phyloP scores from a whole-genome alignment of 331 rosid genomes.

The Rosa hybrid region DNA sequence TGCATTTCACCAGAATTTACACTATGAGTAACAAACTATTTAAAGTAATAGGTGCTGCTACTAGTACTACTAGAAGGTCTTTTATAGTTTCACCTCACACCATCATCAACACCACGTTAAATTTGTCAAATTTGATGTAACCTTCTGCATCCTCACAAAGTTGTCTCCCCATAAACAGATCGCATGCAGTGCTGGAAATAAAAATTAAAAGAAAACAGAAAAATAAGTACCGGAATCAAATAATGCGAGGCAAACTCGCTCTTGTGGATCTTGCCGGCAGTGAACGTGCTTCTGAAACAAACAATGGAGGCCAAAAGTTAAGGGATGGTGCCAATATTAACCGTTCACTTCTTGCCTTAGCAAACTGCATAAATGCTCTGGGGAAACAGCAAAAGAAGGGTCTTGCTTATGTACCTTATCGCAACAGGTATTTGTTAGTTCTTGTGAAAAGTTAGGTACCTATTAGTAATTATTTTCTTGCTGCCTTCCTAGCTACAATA shows the following conservation, averaged over 20 bases:
- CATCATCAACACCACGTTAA: background rate
- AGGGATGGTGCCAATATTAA: slow-evolving; percentile 74
- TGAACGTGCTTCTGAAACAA: slow-evolving; percentile 63
- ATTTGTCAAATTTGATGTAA: background rate
- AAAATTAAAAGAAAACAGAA: slow-evolving; percentile 55
- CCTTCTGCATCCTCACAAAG: background rate
- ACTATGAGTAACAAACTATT: too few relatives aligned
- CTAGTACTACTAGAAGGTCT: background rate
- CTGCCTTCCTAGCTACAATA: slow-evolving; percentile 15
- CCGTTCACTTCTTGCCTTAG: slow-evolving; percentile 69
- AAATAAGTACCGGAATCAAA: slow-evolving; percentile 56
- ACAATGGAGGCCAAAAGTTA: slow-evolving; percentile 55
- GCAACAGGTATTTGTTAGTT: slow-evolving; percentile 49
- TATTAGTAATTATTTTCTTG: slow-evolving; percentile 19
- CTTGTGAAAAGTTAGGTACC: slow-evolving; percentile 34
- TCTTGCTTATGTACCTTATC: slow-evolving; percentile 69
- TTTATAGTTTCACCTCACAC: background rate
- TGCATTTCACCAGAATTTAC: background rate
- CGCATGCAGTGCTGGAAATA: slow-evolving; percentile 70
- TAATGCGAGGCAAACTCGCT: slow-evolving; percentile 64
- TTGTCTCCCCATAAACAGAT: slow-evolving; percentile 36
- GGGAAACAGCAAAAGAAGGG: slow-evolving; percentile 71
- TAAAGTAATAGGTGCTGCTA: background rate
- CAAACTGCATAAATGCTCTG: slow-evolving; percentile 67
- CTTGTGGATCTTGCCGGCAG: slow-evolving; percentile 76